These are phyloP conservation scores for Hymenoscyphus linearis DNA, from an alignment of 2,329 filamentous ascomycete genomes.

Conservation along the genomic window DNA sequence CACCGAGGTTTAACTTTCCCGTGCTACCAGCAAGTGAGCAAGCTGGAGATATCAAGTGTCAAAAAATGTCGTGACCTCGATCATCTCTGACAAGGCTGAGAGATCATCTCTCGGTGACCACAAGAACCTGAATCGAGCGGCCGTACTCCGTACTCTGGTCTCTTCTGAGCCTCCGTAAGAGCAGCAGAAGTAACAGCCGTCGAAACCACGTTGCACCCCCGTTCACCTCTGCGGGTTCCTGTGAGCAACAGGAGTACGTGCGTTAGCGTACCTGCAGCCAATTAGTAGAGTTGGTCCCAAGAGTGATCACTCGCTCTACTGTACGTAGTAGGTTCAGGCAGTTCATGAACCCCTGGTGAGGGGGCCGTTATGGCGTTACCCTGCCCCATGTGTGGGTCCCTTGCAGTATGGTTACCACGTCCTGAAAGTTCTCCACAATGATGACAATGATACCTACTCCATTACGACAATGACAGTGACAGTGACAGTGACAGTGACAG, in stretches of 20 bases:
- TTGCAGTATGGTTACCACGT: neutral
- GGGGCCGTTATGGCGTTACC: neutral
- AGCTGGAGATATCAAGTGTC: neutral
- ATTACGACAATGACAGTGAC: neutral
- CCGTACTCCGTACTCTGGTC: neutral
- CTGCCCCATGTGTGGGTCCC: neutral
- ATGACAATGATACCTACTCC: neutral
- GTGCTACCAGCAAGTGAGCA: neutral
- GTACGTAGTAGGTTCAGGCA: too few species aligned
- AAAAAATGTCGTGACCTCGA: neutral
- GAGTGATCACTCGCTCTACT: neutral
- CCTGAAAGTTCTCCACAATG: neutral
- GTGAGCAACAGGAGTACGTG: neutral
- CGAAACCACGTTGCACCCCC: neutral
- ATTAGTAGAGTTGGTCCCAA: neutral
- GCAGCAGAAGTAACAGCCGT: neutral
- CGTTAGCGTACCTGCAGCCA: neutral
- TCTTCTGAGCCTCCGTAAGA: neutral
- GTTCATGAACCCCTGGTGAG: neutral
- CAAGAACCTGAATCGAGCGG: neutral
- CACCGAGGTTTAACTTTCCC: neutral
- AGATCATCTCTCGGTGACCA: neutral
- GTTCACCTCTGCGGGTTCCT: neutral
- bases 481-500: neutral
- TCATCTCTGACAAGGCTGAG: neutral